Evolutionary conservation across 1,284 basidiomycete species (phyloP).

Genomic region (Agaricales sp.): DNA sequence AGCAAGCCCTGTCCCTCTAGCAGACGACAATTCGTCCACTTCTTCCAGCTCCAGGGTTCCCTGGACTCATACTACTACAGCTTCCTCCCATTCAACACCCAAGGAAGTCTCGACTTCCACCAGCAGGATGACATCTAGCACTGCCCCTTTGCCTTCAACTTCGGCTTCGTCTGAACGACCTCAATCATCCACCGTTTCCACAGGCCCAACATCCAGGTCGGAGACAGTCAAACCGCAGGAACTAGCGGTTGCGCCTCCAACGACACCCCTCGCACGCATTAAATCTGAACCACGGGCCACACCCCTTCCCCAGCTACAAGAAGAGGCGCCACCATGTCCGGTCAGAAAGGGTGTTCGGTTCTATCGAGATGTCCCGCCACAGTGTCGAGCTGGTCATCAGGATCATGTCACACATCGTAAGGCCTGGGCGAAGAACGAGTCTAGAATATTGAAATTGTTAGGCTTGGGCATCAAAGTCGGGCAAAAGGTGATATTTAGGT

Average conservation of each 20-base stretch:
- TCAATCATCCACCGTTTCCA: background rate
- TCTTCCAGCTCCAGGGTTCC: no score
- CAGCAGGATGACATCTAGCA: no score
- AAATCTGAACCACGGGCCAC: background rate
- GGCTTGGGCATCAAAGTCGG: background rate
- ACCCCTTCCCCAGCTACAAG: background rate
- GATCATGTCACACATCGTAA: background rate
- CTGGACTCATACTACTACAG: no score
- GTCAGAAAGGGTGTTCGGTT: background rate
- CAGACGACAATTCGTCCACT: no score
- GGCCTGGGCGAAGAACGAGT: background rate
- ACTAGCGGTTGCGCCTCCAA: no score
- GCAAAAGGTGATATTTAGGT: background rate
- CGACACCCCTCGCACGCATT: background rate
- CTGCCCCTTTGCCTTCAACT: no score
- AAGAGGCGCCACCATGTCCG: background rate
- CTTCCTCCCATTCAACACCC: no score
- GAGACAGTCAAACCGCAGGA: no score
- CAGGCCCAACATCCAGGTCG: background rate
- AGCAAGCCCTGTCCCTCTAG: no score
- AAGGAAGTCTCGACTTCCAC: no score
- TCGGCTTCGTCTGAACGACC: no score
- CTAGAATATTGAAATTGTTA: background rate
- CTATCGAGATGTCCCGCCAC: background rate
- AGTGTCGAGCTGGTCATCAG: background rate